phyloP scores from a whole-genome alignment of 208 protist genomes.

The Hexamita inflata region DNA sequence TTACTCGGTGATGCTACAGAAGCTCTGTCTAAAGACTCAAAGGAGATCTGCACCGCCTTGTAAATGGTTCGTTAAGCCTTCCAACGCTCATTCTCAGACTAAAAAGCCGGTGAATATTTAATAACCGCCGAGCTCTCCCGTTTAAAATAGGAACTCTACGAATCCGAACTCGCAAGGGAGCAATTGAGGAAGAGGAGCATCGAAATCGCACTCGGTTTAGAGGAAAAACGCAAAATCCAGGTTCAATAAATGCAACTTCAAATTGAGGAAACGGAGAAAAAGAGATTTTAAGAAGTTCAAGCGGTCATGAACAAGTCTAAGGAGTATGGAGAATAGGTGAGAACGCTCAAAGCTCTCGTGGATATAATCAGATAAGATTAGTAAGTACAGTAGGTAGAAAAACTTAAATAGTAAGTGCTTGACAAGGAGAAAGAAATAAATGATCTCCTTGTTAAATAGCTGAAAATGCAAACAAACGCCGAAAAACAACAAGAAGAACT shows the following conservation, averaged over 20 bases:
- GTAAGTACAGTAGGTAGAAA: not conserved
- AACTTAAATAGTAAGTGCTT: not conserved
- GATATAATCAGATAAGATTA: conserved; percentile 20
- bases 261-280: not conserved
- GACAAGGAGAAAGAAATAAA: too few relatives aligned
- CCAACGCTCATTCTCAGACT: not conserved
- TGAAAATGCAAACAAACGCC: too few relatives aligned
- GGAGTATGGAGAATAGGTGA: conserved; percentile 19
- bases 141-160: not conserved
- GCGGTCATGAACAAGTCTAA: not conserved
- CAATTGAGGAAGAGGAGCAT: not conserved
- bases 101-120: not conserved
- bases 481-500: too few relatives aligned
- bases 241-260: too few relatives aligned
- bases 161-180: not conserved
- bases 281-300: conserved; percentile 1
- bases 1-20: conserved; percentile 6
- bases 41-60: not conserved
- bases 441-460: too few relatives aligned
- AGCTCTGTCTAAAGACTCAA: not conserved
- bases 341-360: not conserved
- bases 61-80: not conserved
- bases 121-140: not conserved
- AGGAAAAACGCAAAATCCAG: not conserved
- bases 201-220: not conserved